Evolutionary conservation across 1,284 basidiomycete species (phyloP).

Genomic region (Apiotrichum gracile): DNA sequence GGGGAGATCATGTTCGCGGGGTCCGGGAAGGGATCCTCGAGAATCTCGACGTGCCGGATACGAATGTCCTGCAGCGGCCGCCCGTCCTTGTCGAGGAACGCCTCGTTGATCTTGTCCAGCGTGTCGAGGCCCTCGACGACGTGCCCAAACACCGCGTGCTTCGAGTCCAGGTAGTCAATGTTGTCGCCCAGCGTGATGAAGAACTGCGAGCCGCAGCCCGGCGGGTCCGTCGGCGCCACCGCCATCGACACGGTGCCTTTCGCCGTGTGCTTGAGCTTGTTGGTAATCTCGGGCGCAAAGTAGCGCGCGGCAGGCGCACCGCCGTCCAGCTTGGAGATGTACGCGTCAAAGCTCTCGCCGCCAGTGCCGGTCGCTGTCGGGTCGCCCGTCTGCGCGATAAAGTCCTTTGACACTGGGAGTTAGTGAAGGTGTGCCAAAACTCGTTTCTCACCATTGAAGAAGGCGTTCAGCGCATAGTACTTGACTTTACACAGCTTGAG

Average conservation of each 20-base stretch:
- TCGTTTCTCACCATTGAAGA: conserved; percentile 94
- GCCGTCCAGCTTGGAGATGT: conserved; percentile 44
- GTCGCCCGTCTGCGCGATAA: conserved; percentile 90
- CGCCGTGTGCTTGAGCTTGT: conserved; percentile 71
- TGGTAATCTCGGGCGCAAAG: conserved; percentile 75
- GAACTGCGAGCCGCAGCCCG: conserved; percentile 91
- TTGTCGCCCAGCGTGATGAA: conserved; percentile 87
- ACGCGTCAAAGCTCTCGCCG: conserved; percentile 75
- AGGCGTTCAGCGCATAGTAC: conserved; percentile 91
- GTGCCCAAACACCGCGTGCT: conserved; percentile 90
- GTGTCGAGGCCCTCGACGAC: conserved; percentile 93
- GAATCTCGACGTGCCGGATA: conserved; percentile 84
- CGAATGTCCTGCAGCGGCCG: conserved; percentile 88
- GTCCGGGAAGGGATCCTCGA: conserved; percentile 93
- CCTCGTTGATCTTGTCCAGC: conserved; percentile 85
- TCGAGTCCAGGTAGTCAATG: conserved; percentile 91
- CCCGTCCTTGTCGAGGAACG: conserved; percentile 79
- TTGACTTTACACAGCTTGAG: conserved; percentile 95
- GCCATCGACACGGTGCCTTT: conserved; percentile 95
- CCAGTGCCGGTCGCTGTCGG: conserved; percentile 92
- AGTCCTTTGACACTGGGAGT: conserved; percentile 80
- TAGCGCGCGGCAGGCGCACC: conserved; percentile 57
- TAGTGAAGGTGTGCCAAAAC: too few species aligned
- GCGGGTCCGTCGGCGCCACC: conserved; percentile 62
- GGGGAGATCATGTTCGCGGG: conserved; percentile 66